A percentile compares a stretch with the other conserved stretches of the same genome.
These are phyloP conservation scores for Melaleuca alternifolia DNA, from an alignment of 345 rosid genomes.

Conservation along the genomic window DNA sequence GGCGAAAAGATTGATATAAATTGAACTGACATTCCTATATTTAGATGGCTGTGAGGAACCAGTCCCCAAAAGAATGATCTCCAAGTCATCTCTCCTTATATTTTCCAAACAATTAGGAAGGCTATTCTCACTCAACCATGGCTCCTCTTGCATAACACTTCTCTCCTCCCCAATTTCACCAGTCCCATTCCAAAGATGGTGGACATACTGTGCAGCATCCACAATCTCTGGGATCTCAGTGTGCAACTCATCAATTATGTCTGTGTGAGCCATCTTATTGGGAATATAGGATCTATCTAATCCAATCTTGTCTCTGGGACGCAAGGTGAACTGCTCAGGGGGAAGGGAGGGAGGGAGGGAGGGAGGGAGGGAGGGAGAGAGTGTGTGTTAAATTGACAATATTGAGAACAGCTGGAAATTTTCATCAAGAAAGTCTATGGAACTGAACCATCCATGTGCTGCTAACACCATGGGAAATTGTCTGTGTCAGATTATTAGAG, in stretches of 20 bases:
- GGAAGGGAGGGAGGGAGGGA: neutral
- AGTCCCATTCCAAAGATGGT: conserved; percentile 38
- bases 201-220: conserved; percentile 48
- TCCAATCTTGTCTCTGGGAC: conserved; percentile 75
- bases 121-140: conserved; percentile 52
- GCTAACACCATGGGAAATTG: neutral
- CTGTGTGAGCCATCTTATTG: conserved; percentile 23
- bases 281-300: conserved; percentile 70
- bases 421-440: neutral
- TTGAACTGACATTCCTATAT: conserved; percentile 77
- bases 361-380: neutral
- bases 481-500: neutral
- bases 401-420: neutral
- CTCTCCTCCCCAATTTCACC: conserved; percentile 9
- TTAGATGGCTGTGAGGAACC: conserved; percentile 99
- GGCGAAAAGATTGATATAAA: conserved; percentile 63
- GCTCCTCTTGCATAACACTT: conserved; percentile 25
- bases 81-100: conserved; percentile 70
- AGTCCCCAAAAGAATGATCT: conserved; percentile 86
- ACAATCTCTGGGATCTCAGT: conserved; percentile 64
- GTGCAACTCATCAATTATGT: conserved; percentile 48
- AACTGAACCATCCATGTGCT: neutral
- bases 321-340: conserved; percentile 66
- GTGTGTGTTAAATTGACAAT: neutral
- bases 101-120: conserved; percentile 69